Evolutionary conservation across 2,329 filamentous ascomycete genomes (phyloP).

Genomic region (Harringtonia lauricola): DNA sequence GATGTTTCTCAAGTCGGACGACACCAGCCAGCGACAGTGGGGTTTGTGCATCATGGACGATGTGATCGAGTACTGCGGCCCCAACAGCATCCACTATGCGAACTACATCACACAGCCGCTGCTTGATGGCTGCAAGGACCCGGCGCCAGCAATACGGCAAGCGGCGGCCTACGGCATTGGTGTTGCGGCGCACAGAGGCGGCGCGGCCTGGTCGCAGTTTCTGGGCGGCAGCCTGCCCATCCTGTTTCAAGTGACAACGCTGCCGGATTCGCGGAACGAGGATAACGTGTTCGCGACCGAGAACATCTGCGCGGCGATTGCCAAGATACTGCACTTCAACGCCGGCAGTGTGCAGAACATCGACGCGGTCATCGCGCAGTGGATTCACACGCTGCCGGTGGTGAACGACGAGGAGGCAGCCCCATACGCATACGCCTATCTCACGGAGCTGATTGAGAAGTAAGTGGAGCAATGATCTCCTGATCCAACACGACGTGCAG

Average conservation of each 20-base stretch:
- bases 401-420: slow-evolving; percentile 95
- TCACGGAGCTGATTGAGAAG: slow-evolving; percentile 88
- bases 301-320: slow-evolving; percentile 92
- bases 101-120: slow-evolving; percentile 80
- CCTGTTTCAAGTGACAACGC: slow-evolving; percentile 74
- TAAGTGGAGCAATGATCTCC: slow-evolving; percentile 46
- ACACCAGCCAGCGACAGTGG: slow-evolving; percentile 93
- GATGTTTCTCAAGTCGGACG: slow-evolving; percentile 66
- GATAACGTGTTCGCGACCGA: slow-evolving; percentile 96
- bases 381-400: slow-evolving; percentile 85
- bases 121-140: slow-evolving; percentile 73
- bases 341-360: slow-evolving; percentile 62
- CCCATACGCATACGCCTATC: slow-evolving; percentile 87
- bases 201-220: slow-evolving; percentile 78
- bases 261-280: slow-evolving; percentile 73
- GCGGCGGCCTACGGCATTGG: slow-evolving; percentile 93
- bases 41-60: slow-evolving; percentile 98
- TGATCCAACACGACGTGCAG: no score
- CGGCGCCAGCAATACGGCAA: slow-evolving; percentile 78
- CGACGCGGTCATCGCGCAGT: slow-evolving; percentile 68
- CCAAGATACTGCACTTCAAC: slow-evolving; percentile 93
- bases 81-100: slow-evolving; percentile 77
- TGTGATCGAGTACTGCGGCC: slow-evolving; percentile 91
- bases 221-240: slow-evolving; percentile 67
- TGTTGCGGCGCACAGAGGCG: slow-evolving; percentile 88